Evolutionary conservation across 2,329 filamentous ascomycete genomes (phyloP), one percentile per base, ranked within the genome.

Genomic region (Periconia macrospinosa): DNA sequence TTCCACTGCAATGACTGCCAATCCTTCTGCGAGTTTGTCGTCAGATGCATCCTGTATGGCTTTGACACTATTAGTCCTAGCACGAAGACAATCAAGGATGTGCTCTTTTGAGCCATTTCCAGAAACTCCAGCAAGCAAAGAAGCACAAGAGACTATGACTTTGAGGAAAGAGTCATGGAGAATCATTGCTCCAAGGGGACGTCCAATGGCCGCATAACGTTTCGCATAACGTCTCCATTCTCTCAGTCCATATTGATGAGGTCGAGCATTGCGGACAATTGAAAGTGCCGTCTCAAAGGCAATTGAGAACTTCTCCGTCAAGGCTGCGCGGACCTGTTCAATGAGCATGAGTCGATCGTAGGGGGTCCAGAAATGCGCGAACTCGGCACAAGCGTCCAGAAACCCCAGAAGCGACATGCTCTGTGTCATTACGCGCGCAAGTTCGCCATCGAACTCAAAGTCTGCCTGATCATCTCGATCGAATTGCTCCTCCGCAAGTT

Each of bases 401-500:
- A 99, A 97, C 0, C 94, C 95, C 20, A 96, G 76, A n/a, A 99
- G 78, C 0, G 93, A 93, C 45, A 96, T 84, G 7, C 89, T 85
- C 59, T 96, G 84, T 17, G 89, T 91, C 49, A 91, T 85, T 49
- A 89, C 85, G 80, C 51, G 88, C 79, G 48, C 87, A 23, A 75
- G 60, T 52, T 75, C 86, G 13, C 87, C 74, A 50, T 85, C 83
- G 23, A 74, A 69, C 14, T 65, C 62, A 47, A 67, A 65, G 50
- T 73, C 68, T 41, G 83, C 81, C 56, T 80, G 79, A 46, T 85
- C 83, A 40, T 81, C 80, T 35, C 83, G 81, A 60, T 79, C 82
- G 48, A 77, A 79, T 61, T 77, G 84, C 47, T 77, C 83, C 37
- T 75, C 81, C 42, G 81, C 75, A 9, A 85, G 76, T 41, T 74